Evolutionary conservation across 495 filamentous ascomycete species (phyloP).

Genomic region (Aspergillus incahuasiensis): DNA sequence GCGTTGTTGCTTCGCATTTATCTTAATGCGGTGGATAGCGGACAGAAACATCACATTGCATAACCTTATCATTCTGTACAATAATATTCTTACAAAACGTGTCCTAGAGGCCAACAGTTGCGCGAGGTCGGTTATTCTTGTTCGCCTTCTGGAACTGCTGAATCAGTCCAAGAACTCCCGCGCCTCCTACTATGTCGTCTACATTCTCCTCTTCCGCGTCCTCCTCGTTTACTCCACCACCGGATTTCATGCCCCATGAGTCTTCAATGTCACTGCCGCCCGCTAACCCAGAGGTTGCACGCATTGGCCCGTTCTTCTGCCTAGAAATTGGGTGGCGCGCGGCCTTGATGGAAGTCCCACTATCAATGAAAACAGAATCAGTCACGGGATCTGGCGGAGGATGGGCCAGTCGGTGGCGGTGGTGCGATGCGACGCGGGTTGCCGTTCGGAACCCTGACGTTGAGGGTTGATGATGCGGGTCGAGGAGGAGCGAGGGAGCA

Average conservation of each 20-base stretch:
- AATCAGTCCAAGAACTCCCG: constrained; percentile 73
- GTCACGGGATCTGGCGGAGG: constrained; percentile 28
- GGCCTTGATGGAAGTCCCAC: constrained; percentile 30
- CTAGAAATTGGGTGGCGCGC: constrained; percentile 20
- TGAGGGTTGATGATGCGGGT: constrained; percentile 82
- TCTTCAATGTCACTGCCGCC: constrained; percentile 59
- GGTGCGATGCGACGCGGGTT: constrained; percentile 42
- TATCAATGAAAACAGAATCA: constrained; percentile 42
- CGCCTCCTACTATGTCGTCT: constrained; percentile 44
- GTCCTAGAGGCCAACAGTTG: constrained; percentile 34
- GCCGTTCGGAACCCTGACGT: constrained; percentile 45
- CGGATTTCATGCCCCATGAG: constrained; percentile 58
- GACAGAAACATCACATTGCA: not conserved
- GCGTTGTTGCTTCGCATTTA: too few relatives aligned
- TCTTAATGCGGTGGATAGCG: too few relatives aligned
- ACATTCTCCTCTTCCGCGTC: constrained; percentile 47
- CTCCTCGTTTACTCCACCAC: constrained; percentile 39
- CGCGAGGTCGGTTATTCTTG: constrained; percentile 52
- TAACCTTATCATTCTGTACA: not conserved
- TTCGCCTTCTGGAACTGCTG: constrained; percentile 88
- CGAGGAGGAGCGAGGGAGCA: constrained; percentile 66
- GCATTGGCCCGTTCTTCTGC: constrained; percentile 15
- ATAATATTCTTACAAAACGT: not conserved
- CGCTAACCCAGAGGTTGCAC: constrained; percentile 30
- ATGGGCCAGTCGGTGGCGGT: constrained; percentile 45